A percentile compares a stretch with the other conserved stretches of the same genome.
These are phyloP conservation scores for Neonothopanus nambi DNA, from an alignment of 1,284 basidiomycete species.

Conservation along the genomic window DNA sequence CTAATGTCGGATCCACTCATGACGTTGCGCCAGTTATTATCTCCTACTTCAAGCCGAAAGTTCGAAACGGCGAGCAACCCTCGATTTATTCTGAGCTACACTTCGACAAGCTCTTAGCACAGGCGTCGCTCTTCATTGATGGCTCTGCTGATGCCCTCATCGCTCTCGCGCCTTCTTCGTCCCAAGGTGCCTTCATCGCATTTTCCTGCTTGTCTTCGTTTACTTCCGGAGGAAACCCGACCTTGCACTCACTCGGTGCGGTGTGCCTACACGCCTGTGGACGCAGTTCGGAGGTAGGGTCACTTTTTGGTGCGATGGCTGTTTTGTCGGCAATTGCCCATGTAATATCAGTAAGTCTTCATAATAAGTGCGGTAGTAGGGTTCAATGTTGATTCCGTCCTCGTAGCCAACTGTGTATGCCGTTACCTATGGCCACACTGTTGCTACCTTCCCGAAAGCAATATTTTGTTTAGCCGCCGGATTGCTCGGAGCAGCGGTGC, in stretches of 20 bases:
- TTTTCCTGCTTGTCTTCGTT: constrained; percentile 45
- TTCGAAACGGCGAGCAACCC: constrained; percentile 23
- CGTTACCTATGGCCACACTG: constrained; percentile 45
- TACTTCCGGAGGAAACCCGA: constrained; percentile 49
- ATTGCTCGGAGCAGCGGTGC: constrained; percentile 38
- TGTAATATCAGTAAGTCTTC: constrained; percentile 42
- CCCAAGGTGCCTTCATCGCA: constrained; percentile 34
- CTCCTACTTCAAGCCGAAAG: constrained; percentile 45
- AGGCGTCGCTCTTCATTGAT: constrained; percentile 44
- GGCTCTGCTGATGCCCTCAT: constrained; percentile 45
- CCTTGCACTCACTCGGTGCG: constrained; percentile 48
- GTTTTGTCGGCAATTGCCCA: constrained; percentile 49
- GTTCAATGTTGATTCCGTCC: constrained; percentile 8
- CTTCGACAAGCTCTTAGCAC: constrained; percentile 45
- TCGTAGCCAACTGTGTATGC: constrained; percentile 51
- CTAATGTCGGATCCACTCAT: neutral
- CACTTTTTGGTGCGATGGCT: constrained; percentile 52
- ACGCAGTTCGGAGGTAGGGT: constrained; percentile 43
- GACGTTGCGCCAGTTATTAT: constrained; percentile 36
- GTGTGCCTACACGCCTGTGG: constrained; percentile 49
- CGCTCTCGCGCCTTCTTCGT: constrained; percentile 36
- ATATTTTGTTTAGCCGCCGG: constrained; percentile 47
- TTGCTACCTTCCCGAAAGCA: constrained; percentile 48
- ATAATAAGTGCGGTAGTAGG: neutral
- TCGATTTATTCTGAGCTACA: constrained; percentile 42